Evolutionary conservation across 2,329 filamentous ascomycete species (phyloP).

Genomic region (Venturia asperata): DNA sequence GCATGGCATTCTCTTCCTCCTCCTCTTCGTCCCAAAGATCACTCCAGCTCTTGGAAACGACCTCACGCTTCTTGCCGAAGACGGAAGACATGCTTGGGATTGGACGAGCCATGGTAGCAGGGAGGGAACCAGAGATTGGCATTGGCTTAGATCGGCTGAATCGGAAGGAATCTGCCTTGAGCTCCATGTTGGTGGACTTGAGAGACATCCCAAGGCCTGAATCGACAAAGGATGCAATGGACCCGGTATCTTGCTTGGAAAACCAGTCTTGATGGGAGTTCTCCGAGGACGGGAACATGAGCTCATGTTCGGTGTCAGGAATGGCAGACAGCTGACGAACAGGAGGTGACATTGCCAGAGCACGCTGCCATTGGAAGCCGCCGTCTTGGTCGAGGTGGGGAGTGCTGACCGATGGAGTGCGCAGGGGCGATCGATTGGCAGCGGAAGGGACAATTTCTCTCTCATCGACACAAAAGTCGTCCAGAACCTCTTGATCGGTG

Average conservation of each 20-base stretch:
- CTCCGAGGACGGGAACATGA: conserved; percentile 38
- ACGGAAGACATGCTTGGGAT: conserved; percentile 67
- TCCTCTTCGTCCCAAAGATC: conserved; percentile 98
- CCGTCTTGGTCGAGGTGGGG: conserved; percentile 68
- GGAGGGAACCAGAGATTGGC: conserved; percentile 72
- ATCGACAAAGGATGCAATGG: conserved; percentile 74
- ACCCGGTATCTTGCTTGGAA: conserved; percentile 70
- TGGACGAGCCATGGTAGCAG: conserved; percentile 52
- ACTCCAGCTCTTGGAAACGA: conserved; percentile 97
- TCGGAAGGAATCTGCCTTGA: conserved; percentile 43
- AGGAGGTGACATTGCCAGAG: conserved; percentile 67
- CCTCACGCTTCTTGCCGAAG: conserved; percentile 69
- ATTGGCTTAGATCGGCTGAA: conserved; percentile 61
- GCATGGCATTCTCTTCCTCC: conserved; percentile 50
- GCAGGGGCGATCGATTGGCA: conserved; percentile 88
- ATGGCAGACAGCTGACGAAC: conserved; percentile 82
- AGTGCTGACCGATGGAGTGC: conserved; percentile 89
- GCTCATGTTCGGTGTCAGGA: conserved; percentile 61
- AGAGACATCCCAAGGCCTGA: conserved; percentile 77
- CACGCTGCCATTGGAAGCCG: conserved; percentile 92
- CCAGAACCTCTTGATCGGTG: conserved; percentile 79
- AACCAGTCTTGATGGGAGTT: conserved; percentile 62
- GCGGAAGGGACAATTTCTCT: conserved; percentile 67
- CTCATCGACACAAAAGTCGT: conserved; percentile 85
- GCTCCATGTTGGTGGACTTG: conserved; percentile 56